phyloP scores from a whole-genome alignment of 805 yeast genomes.

The Lipomyces orientalis region DNA sequence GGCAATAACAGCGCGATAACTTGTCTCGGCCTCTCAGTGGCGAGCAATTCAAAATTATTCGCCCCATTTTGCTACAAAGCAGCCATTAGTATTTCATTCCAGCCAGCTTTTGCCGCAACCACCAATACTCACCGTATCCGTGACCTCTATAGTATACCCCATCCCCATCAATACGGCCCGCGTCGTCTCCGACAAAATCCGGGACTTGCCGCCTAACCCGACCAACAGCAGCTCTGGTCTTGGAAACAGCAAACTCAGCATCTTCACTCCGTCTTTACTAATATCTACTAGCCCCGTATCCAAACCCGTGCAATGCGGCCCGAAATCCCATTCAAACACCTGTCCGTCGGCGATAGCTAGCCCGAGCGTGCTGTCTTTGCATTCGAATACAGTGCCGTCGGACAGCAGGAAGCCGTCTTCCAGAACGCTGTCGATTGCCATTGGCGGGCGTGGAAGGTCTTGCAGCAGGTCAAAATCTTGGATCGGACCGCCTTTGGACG shows the following conservation, averaged over 20 bases:
- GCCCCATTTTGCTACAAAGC: slow-evolving; percentile 57
- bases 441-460: slow-evolving; percentile 35
- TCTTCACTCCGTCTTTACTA: slow-evolving; percentile 51
- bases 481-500: slow-evolving; percentile 35
- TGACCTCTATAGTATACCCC: slow-evolving; percentile 74
- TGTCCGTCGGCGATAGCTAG: slow-evolving; percentile 52
- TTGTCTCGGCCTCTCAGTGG: slow-evolving; percentile 76
- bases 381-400: slow-evolving; percentile 23
- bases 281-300: slow-evolving; percentile 63
- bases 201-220: slow-evolving; percentile 68
- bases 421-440: slow-evolving; percentile 32
- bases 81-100: neutral
- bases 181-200: slow-evolving; percentile 66
- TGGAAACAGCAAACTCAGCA: slow-evolving; percentile 66
- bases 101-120: neutral
- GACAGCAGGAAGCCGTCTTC: slow-evolving; percentile 31
- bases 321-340: slow-evolving; percentile 63
- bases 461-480: slow-evolving; percentile 37
- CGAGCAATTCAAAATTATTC: slow-evolving; percentile 70
- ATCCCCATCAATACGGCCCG: slow-evolving; percentile 55
- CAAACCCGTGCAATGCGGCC: slow-evolving; percentile 49
- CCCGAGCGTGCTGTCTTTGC: slow-evolving; percentile 53
- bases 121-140: slow-evolving; percentile 56
- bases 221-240: slow-evolving; percentile 76
- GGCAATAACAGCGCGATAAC: slow-evolving; percentile 78